Evolutionary conservation across 2,329 filamentous ascomycete species (phyloP), one percentile per base, ranked within the genome.

Genomic region (Ophiostoma montium): DNA sequence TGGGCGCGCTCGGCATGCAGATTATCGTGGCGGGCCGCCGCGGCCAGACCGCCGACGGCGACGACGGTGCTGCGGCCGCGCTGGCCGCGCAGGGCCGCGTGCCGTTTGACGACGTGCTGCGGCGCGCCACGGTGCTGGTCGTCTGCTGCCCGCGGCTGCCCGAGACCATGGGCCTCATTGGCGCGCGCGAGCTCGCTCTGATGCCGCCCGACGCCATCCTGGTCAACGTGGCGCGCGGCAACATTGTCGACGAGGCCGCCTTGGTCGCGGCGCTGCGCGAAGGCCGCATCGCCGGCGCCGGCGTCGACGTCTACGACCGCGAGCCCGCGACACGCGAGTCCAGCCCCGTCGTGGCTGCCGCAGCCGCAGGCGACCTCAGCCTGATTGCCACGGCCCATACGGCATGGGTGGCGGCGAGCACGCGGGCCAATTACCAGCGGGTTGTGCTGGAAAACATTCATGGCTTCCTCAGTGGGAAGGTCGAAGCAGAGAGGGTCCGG

Each of bases 161-260:
- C 11, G 54, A 55, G 7, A 63, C 60, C 5, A 48, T 53, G n/a
- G 50, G 56, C 16, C 54, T 63, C 39, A 54, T 63, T 16, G 58
- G 55, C 8, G 41, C 32, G 6, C 19, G 36, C 42, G 49, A 58
- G 47, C 52, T 62, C 12, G 51, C 48, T 2, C 21, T 49, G 46
- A 52, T 57, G 44, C 58, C 52, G 47, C 50, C 58, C 46, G 55
- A 61, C 53, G 54, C 57, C 45, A 51, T 63, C 48, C 23, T 62
- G 19, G 56, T 66, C 49, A 65, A 66, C 48, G 62, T 64, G 39
- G 60, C 63, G 2, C 53, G 63, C 16, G 63, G 63, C 15, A 56
- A 57, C 16, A 52, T 64, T 9, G 59, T 67, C 3, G 57, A 62
- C 49, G 63, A 67, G 52, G 55, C 58, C 15, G 62, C 62, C 2